Evolutionary conservation across 164 flowering plant species (phyloP), one percentile per base, ranked within the genome.

Genomic region (Stephania yunnanensis): DNA sequence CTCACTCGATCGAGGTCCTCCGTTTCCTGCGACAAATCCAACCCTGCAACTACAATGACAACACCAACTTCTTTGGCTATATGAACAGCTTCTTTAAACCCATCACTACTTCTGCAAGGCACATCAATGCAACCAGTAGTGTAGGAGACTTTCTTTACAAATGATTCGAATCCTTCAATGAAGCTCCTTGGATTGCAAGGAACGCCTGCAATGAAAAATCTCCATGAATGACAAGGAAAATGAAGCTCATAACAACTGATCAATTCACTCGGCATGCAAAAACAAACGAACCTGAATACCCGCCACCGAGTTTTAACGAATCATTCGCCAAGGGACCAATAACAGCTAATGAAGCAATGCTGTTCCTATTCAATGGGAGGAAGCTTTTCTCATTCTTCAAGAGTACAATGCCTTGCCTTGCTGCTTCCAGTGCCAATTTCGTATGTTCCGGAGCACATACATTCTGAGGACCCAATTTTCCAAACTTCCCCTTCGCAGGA

Each of bases 361-460:
- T 45, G 15, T 73, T 73, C 77, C 84, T 86, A 36, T 85, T 68
- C 70, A 91, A 80, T 66, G 99, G 99, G 74, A 96, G 81, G 77
- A 92, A 85, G 70, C 82, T 86, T 17, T 85, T 83, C 76, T 70
- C 72, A 75, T 96, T 96, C 84, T 92, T 94, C 66, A 96, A 79
- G 71, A 96, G 97, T 77, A 96, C 97, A 76, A 92, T 91, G 30
- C 97, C 97, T 82, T 94, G 95, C 82, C 86, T 82, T 69, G 97
- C 92, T 6, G 95, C 98, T 78, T 94, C 99, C 73, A 91, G 90
- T 50, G 99, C 98, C 76, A 96, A 72, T 45, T 74, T 75, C 79
- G 78, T 84, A 86, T 94, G 97, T 69, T 87, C 85, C 74, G 75
- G 9, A 36, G 89, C 83, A 73, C 97, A 96, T 10, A 96, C 92